These are phyloP conservation scores for Tillandsia leiboldiana DNA, from an alignment of 176 grass and related monocot species.

Conservation along the genomic window DNA sequence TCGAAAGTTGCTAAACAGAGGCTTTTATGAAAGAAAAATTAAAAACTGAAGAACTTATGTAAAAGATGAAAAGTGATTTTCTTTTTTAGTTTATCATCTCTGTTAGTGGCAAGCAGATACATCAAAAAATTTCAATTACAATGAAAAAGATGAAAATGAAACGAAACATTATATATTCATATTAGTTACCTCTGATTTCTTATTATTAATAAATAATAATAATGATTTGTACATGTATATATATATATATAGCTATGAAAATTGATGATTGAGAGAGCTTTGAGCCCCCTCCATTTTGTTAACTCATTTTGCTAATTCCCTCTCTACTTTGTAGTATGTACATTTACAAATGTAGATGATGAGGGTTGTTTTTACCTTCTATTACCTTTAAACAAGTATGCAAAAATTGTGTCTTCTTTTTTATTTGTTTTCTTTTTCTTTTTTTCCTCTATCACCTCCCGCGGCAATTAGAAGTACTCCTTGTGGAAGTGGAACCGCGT, in stretches of 20 bases:
- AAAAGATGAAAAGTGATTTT: no score
- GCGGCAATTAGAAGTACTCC: constrained; percentile 60
- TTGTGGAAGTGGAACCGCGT: constrained; percentile 98
- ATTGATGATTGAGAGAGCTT: neutral
- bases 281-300: constrained; percentile 2
- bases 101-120: no score
- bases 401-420: constrained; percentile 43
- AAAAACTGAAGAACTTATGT: no score
- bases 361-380: constrained; percentile 40
- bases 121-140: no score
- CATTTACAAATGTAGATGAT: constrained; percentile 60
- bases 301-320: neutral
- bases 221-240: constrained; percentile 7
- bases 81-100: no score
- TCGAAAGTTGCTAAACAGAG: no score
- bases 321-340: constrained; percentile 65
- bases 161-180: neutral
- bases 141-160: no score
- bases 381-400: constrained; percentile 31
- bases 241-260: neutral
- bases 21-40: no score
- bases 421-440: constrained; percentile 6
- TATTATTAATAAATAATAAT: neutral
- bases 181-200: neutral
- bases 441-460: neutral